phyloP scores from a whole-genome alignment of 148 eudicot species.

The Arctostaphylos glauca region DNA sequence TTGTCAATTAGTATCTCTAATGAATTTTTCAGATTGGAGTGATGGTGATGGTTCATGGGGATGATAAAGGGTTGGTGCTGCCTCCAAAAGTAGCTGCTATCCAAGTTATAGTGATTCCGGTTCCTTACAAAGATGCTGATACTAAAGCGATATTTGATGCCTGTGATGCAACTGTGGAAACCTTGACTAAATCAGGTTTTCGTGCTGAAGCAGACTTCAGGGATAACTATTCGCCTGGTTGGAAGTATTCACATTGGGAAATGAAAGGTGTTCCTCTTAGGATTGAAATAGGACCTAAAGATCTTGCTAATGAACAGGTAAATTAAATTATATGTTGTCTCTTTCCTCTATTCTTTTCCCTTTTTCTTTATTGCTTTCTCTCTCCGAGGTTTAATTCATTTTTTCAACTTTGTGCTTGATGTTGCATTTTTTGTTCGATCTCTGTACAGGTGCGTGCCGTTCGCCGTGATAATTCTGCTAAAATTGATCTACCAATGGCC shows the following conservation, averaged over 20 bases:
- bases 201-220: conserved; percentile 80
- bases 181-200: conserved; percentile 59
- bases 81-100: conserved; percentile 94
- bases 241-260: conserved; percentile 99
- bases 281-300: conserved; percentile 97
- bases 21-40: conserved; percentile 71
- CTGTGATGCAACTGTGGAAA: conserved; percentile 58
- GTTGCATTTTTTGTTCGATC: conserved; percentile 6
- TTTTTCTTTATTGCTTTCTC: neutral
- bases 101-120: conserved; percentile 90
- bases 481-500: conserved; percentile 72
- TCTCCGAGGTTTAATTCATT: neutral
- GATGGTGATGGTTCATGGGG: conserved; percentile 99
- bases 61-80: conserved; percentile 93
- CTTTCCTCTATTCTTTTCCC: neutral
- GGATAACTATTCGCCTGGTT: conserved; percentile 98
- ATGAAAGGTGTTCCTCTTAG: conserved; percentile 98
- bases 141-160: conserved; percentile 72
- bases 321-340: neutral
- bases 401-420: neutral
- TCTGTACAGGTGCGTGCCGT: conserved; percentile 69
- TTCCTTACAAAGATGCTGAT: conserved; percentile 92
- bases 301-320: conserved; percentile 88
- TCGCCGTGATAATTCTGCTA: conserved; percentile 76
- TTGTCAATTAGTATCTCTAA: neutral